Conservation (phyloP, 1,139 yeast species). For the Candida glucosophila region DNA sequence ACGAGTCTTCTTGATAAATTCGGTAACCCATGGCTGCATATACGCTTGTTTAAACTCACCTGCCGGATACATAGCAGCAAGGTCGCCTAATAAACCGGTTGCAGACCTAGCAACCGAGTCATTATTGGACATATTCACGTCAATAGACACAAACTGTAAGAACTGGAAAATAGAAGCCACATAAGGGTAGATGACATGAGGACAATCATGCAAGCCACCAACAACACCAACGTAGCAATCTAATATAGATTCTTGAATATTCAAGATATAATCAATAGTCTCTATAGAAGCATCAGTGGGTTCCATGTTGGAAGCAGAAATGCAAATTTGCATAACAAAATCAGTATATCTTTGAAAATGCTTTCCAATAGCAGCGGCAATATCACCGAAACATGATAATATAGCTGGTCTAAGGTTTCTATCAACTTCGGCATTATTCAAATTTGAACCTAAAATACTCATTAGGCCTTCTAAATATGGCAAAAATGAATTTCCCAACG, state of each 20-base stretch:
- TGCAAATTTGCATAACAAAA: conserved; percentile 68
- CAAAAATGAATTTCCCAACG: conserved; percentile 64
- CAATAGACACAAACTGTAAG: conserved; percentile 50
- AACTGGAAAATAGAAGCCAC: conserved; percentile 66
- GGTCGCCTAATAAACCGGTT: conserved; percentile 86
- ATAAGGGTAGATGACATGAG: conserved; percentile 59
- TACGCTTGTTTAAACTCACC: conserved; percentile 64
- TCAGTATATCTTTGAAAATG: conserved; percentile 68
- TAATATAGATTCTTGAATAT: conserved; percentile 75
- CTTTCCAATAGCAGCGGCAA: conserved; percentile 80
- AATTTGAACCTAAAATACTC: conserved; percentile 68
- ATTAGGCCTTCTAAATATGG: conserved; percentile 76
- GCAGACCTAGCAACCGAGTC: conserved; percentile 71
- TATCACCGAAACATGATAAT: conserved; percentile 92
- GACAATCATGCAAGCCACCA: conserved; percentile 68
- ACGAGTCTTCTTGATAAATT: conserved; percentile 68
- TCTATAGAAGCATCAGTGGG: conserved; percentile 60
- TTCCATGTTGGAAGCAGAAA: conserved; percentile 45
- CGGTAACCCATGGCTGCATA: conserved; percentile 68
- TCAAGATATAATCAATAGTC: conserved; percentile 64
- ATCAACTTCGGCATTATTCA: conserved; percentile 58
- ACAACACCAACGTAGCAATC: conserved; percentile 95
- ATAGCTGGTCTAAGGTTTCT: conserved; percentile 82
- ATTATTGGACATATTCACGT: conserved; percentile 47
- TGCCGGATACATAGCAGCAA: conserved; percentile 77